Conservation (phyloP, 768 basidiomycete species). For the Mycena maculata region DNA sequence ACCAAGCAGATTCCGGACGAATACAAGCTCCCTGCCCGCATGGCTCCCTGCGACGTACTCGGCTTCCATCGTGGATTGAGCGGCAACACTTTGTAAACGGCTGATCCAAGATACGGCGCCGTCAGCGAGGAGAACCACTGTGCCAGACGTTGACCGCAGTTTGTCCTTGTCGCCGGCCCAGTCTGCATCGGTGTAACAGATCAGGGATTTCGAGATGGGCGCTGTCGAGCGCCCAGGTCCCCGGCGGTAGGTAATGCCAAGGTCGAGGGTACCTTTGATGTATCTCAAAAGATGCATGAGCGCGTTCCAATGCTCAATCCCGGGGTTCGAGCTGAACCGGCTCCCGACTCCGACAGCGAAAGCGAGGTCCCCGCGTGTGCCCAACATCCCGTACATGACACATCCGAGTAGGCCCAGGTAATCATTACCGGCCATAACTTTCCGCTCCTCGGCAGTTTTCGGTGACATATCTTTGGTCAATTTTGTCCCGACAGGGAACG, state of each 20-base stretch:
- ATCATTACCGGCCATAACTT: slow-evolving; percentile 3
- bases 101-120: slow-evolving; percentile 4
- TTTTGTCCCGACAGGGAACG: slow-evolving; percentile 3
- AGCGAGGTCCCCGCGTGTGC: not conserved
- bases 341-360: not conserved
- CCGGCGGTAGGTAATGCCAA: not conserved
- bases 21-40: not conserved
- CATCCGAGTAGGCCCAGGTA: not conserved
- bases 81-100: not conserved
- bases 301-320: not conserved
- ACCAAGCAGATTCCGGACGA: not conserved
- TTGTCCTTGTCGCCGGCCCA: not conserved
- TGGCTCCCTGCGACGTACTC: slow-evolving; percentile 4
- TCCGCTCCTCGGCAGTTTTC: not conserved
- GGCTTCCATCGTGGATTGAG: not conserved
- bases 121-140: not conserved
- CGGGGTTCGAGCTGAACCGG: not conserved
- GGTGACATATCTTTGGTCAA: not conserved
- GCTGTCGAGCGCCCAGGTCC: not conserved
- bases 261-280: not conserved
- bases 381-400: slow-evolving; percentile 6
- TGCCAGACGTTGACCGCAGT: not conserved
- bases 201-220: not conserved
- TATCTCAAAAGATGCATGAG: not conserved
- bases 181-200: not conserved